Evolutionary conservation across 768 basidiomycete species (phyloP).

Genomic region (Tylopilus plumbeoviolaceoides): DNA sequence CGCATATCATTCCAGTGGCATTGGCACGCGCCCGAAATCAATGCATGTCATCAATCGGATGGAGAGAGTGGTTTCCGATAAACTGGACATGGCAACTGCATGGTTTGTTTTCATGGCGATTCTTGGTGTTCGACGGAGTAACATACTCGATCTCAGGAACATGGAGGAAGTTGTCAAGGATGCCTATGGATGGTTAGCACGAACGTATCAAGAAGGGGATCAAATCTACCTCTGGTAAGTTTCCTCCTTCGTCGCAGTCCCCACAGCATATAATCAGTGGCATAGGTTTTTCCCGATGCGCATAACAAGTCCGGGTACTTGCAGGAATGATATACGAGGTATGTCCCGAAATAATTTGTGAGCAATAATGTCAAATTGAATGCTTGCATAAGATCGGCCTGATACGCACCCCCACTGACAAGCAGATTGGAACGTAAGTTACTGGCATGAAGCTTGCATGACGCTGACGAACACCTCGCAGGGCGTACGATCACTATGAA

Average conservation of each 20-base stretch:
- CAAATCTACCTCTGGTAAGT: background rate
- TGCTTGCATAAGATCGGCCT: too few relatives aligned
- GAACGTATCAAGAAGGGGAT: slow-evolving; percentile 29
- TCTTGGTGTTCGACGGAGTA: too few relatives aligned
- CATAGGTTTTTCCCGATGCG: background rate
- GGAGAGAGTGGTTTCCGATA: slow-evolving; percentile 16
- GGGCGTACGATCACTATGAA: too few relatives aligned
- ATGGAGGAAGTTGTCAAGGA: slow-evolving; percentile 31
- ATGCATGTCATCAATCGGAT: slow-evolving; percentile 19
- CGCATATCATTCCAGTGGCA: slow-evolving; percentile 33
- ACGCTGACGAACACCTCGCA: too few relatives aligned
- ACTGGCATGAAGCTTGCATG: too few relatives aligned
- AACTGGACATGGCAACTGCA: slow-evolving; percentile 35
- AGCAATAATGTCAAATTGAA: too few relatives aligned
- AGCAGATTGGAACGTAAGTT: too few relatives aligned
- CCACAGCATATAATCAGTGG: background rate
- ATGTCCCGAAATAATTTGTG: too few relatives aligned
- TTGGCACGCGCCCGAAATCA: slow-evolving; percentile 32
- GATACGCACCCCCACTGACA: too few relatives aligned
- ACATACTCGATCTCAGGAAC: too few relatives aligned
- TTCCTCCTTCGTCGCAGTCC: too few relatives aligned
- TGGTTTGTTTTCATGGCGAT: slow-evolving; percentile 25
- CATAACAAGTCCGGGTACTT: background rate
- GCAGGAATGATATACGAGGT: too few relatives aligned
- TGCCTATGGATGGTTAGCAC: slow-evolving; percentile 27